phyloP scores from a whole-genome alignment of 768 basidiomycete genomes.

The Thelephora aurantiotincta region DNA sequence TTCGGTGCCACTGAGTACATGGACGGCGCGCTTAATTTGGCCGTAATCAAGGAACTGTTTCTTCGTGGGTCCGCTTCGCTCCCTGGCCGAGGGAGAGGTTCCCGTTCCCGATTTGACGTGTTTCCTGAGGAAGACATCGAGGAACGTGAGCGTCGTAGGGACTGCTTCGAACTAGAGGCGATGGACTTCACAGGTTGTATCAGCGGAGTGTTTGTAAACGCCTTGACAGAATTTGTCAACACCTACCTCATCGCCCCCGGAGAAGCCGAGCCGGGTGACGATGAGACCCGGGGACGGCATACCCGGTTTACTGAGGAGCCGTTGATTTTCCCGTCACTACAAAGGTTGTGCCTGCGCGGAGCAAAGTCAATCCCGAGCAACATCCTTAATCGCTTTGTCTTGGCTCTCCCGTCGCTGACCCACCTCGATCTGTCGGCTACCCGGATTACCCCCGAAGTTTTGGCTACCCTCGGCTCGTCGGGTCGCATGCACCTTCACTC shows the following conservation, averaged over 20 bases:
- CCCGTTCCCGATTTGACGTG: conserved; percentile 43
- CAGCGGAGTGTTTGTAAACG: conserved; percentile 78
- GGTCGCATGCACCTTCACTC: conserved; percentile 56
- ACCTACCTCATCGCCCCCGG: conserved; percentile 37
- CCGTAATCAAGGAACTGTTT: conserved; percentile 82
- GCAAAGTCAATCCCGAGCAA: conserved; percentile 64
- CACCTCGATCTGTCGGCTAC: conserved; percentile 89
- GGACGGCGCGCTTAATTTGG: conserved; percentile 79
- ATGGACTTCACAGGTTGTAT: conserved; percentile 93
- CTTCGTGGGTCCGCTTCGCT: conserved; percentile 69
- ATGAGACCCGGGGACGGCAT: conserved; percentile 18
- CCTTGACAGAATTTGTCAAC: conserved; percentile 71
- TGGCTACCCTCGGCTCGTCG: conserved; percentile 50
- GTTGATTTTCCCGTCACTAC: conserved; percentile 51
- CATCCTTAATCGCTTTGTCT: conserved; percentile 56
- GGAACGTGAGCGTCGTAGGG: conserved; percentile 56
- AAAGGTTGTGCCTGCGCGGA: conserved; percentile 69
- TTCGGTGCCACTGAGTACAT: conserved; percentile 99
- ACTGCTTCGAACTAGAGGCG: conserved; percentile 72
- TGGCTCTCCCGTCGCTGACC: conserved; percentile 75
- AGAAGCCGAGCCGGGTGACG: conserved; percentile 30
- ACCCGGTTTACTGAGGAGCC: conserved; percentile 33
- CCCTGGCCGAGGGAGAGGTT: conserved; percentile 44
- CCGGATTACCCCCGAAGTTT: conserved; percentile 63
- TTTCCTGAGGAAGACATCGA: conserved; percentile 45